Evolutionary conservation across 208 protist genomes (phyloP).

Genomic region (Leishmania amazonensis): DNA sequence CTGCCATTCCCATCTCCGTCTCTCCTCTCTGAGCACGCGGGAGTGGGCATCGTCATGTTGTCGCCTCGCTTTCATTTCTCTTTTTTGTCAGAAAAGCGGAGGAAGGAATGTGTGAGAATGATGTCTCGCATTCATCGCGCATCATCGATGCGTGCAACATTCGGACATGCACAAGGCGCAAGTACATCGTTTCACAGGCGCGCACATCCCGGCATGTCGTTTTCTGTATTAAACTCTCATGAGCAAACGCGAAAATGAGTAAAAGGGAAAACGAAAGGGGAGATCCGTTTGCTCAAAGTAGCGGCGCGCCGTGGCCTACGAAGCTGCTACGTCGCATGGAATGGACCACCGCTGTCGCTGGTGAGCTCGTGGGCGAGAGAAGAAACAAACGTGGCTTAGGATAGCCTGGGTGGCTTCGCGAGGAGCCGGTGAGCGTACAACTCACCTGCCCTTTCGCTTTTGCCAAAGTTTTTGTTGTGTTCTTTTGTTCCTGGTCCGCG

Average conservation of each 20-base stretch:
- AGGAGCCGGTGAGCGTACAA: not conserved
- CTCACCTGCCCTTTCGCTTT: not conserved
- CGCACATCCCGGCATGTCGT: not conserved
- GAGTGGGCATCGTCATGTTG: not conserved
- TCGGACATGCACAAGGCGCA: not conserved
- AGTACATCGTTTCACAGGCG: not conserved
- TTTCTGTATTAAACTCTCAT: not conserved
- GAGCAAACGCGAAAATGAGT: not conserved
- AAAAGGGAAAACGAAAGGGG: not conserved
- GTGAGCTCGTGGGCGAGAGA: not conserved
- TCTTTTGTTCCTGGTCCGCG: not conserved
- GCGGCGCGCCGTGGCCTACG: not conserved
- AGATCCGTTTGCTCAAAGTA: not conserved
- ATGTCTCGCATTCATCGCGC: not conserved
- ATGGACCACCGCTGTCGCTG: not conserved
- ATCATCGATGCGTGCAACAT: not conserved
- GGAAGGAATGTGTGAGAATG: not conserved
- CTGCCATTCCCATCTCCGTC: too few species aligned
- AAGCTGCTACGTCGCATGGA: not conserved
- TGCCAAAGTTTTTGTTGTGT: not conserved
- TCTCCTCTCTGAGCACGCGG: too few species aligned
- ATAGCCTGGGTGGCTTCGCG: not conserved
- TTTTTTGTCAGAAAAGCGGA: not conserved
- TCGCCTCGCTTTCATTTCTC: not conserved
- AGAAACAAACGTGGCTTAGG: not conserved